Base-by-base conservation (phyloP, 768 basidiomycete species). In the Floccularia luteovirens region DNA sequence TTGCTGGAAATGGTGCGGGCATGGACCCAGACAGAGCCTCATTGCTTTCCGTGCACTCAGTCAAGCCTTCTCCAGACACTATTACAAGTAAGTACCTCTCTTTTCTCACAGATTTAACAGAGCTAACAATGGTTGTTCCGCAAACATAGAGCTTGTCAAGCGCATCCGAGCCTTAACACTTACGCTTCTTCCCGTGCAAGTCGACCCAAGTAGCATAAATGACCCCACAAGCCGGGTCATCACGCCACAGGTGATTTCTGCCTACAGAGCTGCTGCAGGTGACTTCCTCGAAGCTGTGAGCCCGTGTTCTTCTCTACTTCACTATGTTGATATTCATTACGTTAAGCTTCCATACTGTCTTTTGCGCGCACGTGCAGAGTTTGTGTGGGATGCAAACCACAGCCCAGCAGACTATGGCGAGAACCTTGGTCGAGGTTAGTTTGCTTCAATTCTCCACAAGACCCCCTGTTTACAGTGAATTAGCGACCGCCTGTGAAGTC, bases 321-420 rank as follows among this genome's bases (percentile, higher is more conserved):
- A n/a, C n/a, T n/a, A n/a, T n/a, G n/a, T n/a, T 12, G 24, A 10
- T 38, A 28, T 37, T 31, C 35, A 13, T 39, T 12, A 10, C 19
- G 23, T 31, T 35, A 49, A 90, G 86, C 70, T 90, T n/a, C 86
- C 87, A 0, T 91, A 89, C 49, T 82, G 78, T 49, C 72, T 91
- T 5, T 64, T 90, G 16, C 74, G 82, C 38, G 85, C 90, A 3
- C 72, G 82, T 35, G 80, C 78, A 17, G 77, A 84, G 43, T 96
- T 93, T 48, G 72, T 87, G 59, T 76, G 71, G 60, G 90, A 93
- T 56, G 88, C 88, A 4, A 78, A 82, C 48, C 69, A 76, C 36
- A 79, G 90, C 57, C 77, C 87, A 22, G 83, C 90, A 3, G 86
- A 94, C 55, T 89, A 83, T 53, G 89, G 78, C 32, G 92, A 96